Evolutionary conservation across 2,329 filamentous ascomycete genomes (phyloP).

Genomic region (Myriosclerotinia scirpicola): DNA sequence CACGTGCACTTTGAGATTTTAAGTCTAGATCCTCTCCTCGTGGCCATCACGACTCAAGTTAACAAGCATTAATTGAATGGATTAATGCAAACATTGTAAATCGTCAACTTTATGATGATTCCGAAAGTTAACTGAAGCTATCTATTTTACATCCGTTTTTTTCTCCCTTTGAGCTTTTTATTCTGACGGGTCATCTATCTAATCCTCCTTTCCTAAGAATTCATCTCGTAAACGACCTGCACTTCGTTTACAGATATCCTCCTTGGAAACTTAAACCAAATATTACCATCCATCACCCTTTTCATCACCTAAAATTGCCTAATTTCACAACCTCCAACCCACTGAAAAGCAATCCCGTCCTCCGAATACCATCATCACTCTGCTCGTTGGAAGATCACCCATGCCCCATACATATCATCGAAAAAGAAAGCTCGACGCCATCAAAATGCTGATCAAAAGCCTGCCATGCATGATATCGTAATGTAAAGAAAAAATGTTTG

Average conservation of each 20-base stretch:
- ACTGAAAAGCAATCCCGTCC: slow-evolving; percentile 18
- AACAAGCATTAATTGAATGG: not conserved
- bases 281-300: slow-evolving; percentile 7
- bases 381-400: slow-evolving; percentile 23
- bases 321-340: slow-evolving; percentile 13
- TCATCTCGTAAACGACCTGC: slow-evolving; percentile 39
- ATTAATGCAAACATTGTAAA: not conserved
- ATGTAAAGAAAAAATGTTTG: slow-evolving; percentile 30
- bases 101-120: slow-evolving; percentile 19
- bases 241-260: slow-evolving; percentile 37
- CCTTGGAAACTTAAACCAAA: slow-evolving; percentile 15
- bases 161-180: not conserved
- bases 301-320: slow-evolving; percentile 2
- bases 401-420: slow-evolving; percentile 32
- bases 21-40: too few species aligned
- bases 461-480: slow-evolving; percentile 36
- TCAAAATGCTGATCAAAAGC: slow-evolving; percentile 41
- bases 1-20: not conserved
- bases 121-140: slow-evolving; percentile 9
- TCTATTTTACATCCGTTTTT: slow-evolving; percentile 14
- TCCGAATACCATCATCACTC: slow-evolving; percentile 3
- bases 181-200: slow-evolving; percentile 12
- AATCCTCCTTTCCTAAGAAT: slow-evolving; percentile 11
- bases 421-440: slow-evolving; percentile 34
- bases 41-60: not conserved